phyloP scores from a whole-genome alignment of 805 yeast genomes.

The Phaffomyces antillensis region DNA sequence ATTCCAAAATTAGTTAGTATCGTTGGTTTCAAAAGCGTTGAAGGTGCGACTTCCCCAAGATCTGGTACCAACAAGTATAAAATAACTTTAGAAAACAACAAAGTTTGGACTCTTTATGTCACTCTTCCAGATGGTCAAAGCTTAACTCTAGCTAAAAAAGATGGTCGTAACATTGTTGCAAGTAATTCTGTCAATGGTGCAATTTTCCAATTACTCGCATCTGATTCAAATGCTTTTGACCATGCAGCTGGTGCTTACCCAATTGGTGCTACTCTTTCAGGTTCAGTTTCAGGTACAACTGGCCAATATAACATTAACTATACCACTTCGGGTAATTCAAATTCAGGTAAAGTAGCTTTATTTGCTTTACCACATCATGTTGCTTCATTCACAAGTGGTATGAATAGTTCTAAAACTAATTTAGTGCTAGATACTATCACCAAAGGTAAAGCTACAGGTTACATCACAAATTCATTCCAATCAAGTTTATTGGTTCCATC shows the following conservation, averaged over 20 bases:
- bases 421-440: conserved; percentile 41
- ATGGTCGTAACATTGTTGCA: conserved; percentile 36
- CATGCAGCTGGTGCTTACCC: conserved; percentile 58
- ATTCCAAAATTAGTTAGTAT: conserved; percentile 50
- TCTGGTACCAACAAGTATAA: conserved; percentile 46
- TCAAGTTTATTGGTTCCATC: conserved; percentile 39
- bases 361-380: conserved; percentile 69
- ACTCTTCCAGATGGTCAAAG: conserved; percentile 36
- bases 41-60: conserved; percentile 30
- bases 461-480: conserved; percentile 31
- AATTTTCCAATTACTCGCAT: conserved; percentile 54
- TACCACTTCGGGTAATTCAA: conserved; percentile 37
- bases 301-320: conserved; percentile 39
- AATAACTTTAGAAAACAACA: conserved; percentile 45
- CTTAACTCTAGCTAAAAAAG: conserved; percentile 21
- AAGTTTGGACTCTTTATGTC: conserved; percentile 63
- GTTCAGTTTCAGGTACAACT: conserved; percentile 31
- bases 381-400: conserved; percentile 30
- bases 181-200: conserved; percentile 39
- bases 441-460: conserved; percentile 40
- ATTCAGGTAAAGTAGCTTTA: conserved; percentile 37
- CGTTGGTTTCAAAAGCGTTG: conserved; percentile 55
- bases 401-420: conserved; percentile 24
- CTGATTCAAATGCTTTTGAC: conserved; percentile 43
- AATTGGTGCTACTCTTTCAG: conserved; percentile 37